A percentile compares a stretch with the other conserved stretches of the same genome.
phyloP scores from a whole-genome alignment of 805 yeast genomes.

The Blastobotrys terrestris region DNA sequence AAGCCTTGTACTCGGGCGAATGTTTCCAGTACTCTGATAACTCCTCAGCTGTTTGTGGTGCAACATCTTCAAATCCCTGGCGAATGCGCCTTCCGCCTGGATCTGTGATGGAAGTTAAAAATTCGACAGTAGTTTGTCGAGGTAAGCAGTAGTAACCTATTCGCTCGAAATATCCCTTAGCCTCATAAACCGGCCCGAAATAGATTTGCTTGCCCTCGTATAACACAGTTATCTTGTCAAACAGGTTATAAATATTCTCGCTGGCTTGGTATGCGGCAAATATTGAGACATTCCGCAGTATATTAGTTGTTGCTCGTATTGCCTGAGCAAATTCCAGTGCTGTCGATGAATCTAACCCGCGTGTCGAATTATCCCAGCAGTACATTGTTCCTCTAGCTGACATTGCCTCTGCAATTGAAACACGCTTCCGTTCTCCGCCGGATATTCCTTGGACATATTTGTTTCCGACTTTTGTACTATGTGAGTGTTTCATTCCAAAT shows the following conservation, averaged over 20 bases:
- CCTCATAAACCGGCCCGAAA: constrained; percentile 51
- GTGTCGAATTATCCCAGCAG: constrained; percentile 78
- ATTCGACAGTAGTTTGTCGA: constrained; percentile 66
- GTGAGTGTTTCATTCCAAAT: constrained; percentile 56
- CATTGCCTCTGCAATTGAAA: constrained; percentile 72
- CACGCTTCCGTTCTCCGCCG: constrained; percentile 84
- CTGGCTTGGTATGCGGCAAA: constrained; percentile 69
- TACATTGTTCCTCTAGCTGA: constrained; percentile 57
- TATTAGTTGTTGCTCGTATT: constrained; percentile 51
- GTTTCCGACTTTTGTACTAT: constrained; percentile 54
- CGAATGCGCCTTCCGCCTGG: constrained; percentile 51
- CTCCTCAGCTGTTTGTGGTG: constrained; percentile 59
- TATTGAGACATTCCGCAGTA: constrained; percentile 48
- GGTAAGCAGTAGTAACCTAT: constrained; percentile 65
- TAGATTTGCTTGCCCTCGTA: constrained; percentile 58
- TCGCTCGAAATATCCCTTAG: constrained; percentile 50
- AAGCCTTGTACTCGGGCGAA: constrained; percentile 39
- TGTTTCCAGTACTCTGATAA: constrained; percentile 54
- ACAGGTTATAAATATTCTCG: constrained; percentile 56
- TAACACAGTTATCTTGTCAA: constrained; percentile 56
- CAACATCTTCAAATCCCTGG: constrained; percentile 43
- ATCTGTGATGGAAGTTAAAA: constrained; percentile 62
- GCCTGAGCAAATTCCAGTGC: constrained; percentile 70
- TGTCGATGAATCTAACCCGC: constrained; percentile 81
- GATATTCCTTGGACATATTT: constrained; percentile 66